Conservation (phyloP, 2,329 filamentous ascomycete species). For the Sclerotinia subarctica region DNA sequence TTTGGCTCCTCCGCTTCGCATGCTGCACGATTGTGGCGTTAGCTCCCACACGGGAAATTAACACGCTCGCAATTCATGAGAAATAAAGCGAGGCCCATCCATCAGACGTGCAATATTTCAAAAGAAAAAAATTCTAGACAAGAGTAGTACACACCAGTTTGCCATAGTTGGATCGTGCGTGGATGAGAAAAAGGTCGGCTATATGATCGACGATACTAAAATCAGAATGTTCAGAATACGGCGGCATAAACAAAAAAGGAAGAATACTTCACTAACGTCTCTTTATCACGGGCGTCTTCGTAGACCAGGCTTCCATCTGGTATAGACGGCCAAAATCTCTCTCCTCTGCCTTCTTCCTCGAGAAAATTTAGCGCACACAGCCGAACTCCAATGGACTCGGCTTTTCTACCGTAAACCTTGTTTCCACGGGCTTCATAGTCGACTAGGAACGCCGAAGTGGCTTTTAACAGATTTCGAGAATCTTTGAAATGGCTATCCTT, state of each 20-base stretch:
- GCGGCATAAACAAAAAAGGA: neutral
- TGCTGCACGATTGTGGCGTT: conserved; percentile 16
- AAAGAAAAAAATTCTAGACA: neutral
- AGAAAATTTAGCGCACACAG: conserved; percentile 21
- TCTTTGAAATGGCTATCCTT: conserved; percentile 16
- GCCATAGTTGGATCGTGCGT: conserved; percentile 16
- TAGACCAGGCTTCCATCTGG: conserved; percentile 14
- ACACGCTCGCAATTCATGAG: neutral
- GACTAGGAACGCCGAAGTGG: conserved; percentile 12
- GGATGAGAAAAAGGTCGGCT: conserved; percentile 17
- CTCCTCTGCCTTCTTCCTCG: conserved; percentile 21
- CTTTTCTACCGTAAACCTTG: conserved; percentile 13
- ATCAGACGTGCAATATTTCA: neutral
- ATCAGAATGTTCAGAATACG: neutral
- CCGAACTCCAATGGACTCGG: conserved; percentile 14
- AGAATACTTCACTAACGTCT: conserved; percentile 7
- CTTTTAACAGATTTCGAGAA: conserved; percentile 15
- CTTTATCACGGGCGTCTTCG: conserved; percentile 6
- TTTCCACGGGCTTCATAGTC: conserved; percentile 19
- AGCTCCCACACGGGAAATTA: conserved; percentile 16
- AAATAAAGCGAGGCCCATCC: neutral
- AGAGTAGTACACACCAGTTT: conserved; percentile 9
- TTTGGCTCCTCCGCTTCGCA: conserved; percentile 12
- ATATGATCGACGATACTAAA: conserved; percentile 16
- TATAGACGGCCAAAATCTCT: conserved; percentile 16